Evolutionary conservation across 1,284 basidiomycete genomes (phyloP).

Genomic region (Apiotrichum sp.): DNA sequence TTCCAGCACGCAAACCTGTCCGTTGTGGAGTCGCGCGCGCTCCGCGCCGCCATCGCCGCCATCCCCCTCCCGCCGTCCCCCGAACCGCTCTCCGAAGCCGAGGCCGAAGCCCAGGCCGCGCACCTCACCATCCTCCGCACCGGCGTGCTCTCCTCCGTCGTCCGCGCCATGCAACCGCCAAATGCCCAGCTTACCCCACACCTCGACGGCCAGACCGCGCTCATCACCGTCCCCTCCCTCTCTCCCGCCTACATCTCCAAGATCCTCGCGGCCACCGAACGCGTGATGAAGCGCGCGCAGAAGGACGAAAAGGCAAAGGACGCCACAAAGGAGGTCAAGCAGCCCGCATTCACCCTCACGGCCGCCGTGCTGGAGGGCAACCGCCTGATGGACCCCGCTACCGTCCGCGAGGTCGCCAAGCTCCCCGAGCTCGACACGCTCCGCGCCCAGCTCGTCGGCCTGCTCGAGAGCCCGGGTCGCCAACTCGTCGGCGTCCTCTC

Average conservation of each 20-base stretch:
- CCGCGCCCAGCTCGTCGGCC: slow-evolving; percentile 45
- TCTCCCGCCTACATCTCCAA: slow-evolving; percentile 44
- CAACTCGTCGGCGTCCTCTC: slow-evolving; percentile 38
- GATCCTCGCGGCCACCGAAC: slow-evolving; percentile 37
- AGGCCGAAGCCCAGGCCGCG: slow-evolving; percentile 15
- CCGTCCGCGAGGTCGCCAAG: slow-evolving; percentile 31
- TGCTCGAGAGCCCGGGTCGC: slow-evolving; percentile 40
- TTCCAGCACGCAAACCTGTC: slow-evolving; percentile 47
- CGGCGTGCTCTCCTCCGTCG: slow-evolving; percentile 33
- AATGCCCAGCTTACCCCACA: slow-evolving; percentile 4
- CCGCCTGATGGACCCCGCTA: slow-evolving; percentile 21
- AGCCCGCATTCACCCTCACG: slow-evolving; percentile 41
- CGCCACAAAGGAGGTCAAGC: slow-evolving; percentile 18
- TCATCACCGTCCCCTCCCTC: slow-evolving; percentile 40
- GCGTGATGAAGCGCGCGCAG: slow-evolving; percentile 23
- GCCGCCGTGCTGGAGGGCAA: slow-evolving; percentile 44
- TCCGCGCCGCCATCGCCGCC: slow-evolving; percentile 37
- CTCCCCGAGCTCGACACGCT: slow-evolving; percentile 45
- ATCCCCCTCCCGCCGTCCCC: slow-evolving; percentile 28
- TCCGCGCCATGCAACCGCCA: slow-evolving; percentile 21
- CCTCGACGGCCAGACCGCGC: slow-evolving; percentile 28
- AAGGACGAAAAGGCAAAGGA: slow-evolving; percentile 19
- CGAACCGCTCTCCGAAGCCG: not conserved
- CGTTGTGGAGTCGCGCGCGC: slow-evolving; percentile 32
- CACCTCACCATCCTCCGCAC: slow-evolving; percentile 42